Conservation (phyloP, 352 stramenopile genomes). For the Phytopythium kandeliae region DNA sequence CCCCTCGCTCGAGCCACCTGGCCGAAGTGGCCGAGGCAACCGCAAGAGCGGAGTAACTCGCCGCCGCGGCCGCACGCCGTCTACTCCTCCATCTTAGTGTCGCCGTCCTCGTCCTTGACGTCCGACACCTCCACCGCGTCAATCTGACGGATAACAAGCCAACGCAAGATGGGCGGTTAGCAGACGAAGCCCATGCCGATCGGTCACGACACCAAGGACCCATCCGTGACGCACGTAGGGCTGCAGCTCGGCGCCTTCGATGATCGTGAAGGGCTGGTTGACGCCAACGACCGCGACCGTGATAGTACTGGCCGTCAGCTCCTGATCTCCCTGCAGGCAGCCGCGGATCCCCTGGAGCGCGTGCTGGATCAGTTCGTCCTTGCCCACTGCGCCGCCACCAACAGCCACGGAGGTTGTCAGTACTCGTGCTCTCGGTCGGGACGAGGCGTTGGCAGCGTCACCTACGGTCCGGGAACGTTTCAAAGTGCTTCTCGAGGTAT, state of each 20-base stretch:
- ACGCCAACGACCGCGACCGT: conserved; percentile 93
- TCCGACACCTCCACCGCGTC: conserved; percentile 83
- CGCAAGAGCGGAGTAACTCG: not conserved
- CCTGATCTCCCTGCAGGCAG: conserved; percentile 94
- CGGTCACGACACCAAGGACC: too few species aligned
- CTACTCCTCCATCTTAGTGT: conserved; percentile 84
- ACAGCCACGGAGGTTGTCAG: conserved; percentile 5
- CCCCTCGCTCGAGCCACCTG: not conserved
- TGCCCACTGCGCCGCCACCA: conserved; percentile 40
- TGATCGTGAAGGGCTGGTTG: conserved; percentile 91
- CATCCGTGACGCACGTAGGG: conserved; percentile 92
- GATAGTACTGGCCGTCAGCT: conserved; percentile 92
- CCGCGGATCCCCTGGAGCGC: conserved; percentile 94
- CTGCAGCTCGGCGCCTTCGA: conserved; percentile 92
- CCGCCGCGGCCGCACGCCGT: not conserved
- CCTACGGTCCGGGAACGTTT: conserved; percentile 87
- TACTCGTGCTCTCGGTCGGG: not conserved
- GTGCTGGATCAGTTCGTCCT: conserved; percentile 98
- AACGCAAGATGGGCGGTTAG: too few species aligned
- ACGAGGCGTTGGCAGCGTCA: conserved; percentile 4
- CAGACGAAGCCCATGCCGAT: too few species aligned
- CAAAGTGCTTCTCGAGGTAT: conserved; percentile 99
- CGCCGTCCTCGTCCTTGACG: conserved; percentile 75
- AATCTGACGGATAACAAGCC: conserved; percentile 34
- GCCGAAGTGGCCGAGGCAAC: not conserved